Base-by-base conservation (phyloP, 2,329 filamentous ascomycete species). In the Trichoderma koningiopsis region DNA sequence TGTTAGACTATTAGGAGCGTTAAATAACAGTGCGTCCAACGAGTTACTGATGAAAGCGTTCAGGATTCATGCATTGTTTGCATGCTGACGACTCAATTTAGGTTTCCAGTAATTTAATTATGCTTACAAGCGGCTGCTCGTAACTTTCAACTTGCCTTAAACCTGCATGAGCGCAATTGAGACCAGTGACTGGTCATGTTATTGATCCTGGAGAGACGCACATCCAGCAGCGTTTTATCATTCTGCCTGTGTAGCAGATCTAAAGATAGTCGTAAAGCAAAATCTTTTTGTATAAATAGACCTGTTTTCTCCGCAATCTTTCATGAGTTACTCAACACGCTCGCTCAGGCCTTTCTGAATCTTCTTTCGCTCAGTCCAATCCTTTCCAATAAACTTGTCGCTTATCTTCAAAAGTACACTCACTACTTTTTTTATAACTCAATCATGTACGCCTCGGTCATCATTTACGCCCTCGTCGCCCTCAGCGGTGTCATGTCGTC, bases 131-230 rank as follows among this genome's bases (percentile, higher is more conserved):
- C 37, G 24, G 7, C 58, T 27, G 37, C 22, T 60, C 47, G 58
- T 47, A 37, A 16, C 58, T 40, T 60, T 60, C 27, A 22, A 5
- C 37, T 14, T 31, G 24, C 13, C 5, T 37, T 60, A 13, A n/a
- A 10, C 40, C 4, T 60, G 37, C 58, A 31, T 47, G 31, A 60
- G 58, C 37, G 24, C n/a, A 60, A 10, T 16, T 31, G 35, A 60
- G 29, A 29, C 47, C 27, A 27, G 58, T 60, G 58, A 60, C 58
- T 47, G n/a, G 58, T 60, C 58, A 47, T 31, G 24, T 60, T 60
- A 19, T 10, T 47, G 37, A 47, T 31, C 37, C 37, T 31, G 8
- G 10, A 47, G 37, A 24, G 16, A 16, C 16, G 4, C n/a, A 49
- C 10, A 49, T 49, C 13, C 40, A 29, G 14, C 24, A 31, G 37